Base-by-base conservation (phyloP, 2,329 filamentous ascomycete species). In the Ophiosphaerella herpotricha region DNA sequence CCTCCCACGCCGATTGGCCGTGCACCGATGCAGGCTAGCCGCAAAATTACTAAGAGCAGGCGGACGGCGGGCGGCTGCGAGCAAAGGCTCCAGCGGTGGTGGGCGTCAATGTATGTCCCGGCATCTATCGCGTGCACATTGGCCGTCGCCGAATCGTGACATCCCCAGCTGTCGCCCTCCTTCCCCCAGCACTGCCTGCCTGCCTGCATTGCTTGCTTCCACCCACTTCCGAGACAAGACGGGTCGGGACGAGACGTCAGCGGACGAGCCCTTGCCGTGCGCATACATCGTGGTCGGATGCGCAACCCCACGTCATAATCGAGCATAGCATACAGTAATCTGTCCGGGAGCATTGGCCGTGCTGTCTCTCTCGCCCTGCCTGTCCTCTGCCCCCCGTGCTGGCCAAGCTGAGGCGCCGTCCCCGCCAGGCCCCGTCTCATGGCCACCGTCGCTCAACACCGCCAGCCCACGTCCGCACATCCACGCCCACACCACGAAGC, bases 401-500 rank as follows among this genome's bases (percentile, higher is more conserved):
- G 8, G 34, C 16, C 40, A n/a, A 41, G 52, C 50, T 54, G 46
- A 56, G 51, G 60, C 58, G 46, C 54, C 50, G 49, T 50, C 38
- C 40, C 50, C 14, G 46, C 47, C 50, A 57, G 47, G 50, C 61
- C 57, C 60, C 51, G 49, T 42, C 58, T 59, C 46, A 73, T 73
- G 70, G 70, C 70, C 50, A 63, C 71, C 45, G 64, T 71, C 26
- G 68, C 70, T 55, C 70, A 73, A 43, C 70, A 70, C 48, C 67
- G 61, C 57, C 60, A 68, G 48, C 63, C 69, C 43, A 62, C 63
- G 42, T 60, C 66, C 53, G 61, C 64, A 39, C 65, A 58, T 42
- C 55, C 68, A 43, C 66, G 64, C 33, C 53, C 64, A 23, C 63
- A 77, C 58, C 73, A 76, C 43, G 70, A 75, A 63, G 67, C 75